These are phyloP conservation scores for Diplodia intermedia DNA, from an alignment of 2,329 filamentous ascomycete genomes.

Conservation along the genomic window DNA sequence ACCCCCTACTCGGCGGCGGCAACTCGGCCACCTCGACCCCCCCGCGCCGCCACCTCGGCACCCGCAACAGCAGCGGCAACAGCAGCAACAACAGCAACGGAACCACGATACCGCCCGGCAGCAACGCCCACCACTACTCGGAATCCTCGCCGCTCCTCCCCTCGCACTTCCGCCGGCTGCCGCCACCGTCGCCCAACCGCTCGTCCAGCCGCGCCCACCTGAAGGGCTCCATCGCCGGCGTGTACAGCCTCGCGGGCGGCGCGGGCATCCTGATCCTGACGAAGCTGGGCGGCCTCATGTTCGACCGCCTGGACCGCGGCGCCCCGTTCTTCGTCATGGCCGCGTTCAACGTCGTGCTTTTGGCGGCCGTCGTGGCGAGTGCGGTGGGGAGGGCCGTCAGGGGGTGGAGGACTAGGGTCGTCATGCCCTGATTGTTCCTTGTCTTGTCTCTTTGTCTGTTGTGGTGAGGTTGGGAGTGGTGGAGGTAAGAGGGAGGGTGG, in stretches of 20 bases:
- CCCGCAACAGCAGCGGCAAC: constrained; percentile 18
- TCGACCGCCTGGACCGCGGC: constrained; percentile 75
- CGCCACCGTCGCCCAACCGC: neutral
- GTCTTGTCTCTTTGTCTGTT: neutral
- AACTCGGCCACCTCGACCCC: constrained; percentile 30
- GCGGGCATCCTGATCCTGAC: constrained; percentile 89
- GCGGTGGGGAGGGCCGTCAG: constrained; percentile 2
- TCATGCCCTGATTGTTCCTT: constrained; percentile 10
- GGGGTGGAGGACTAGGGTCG: constrained; percentile 25
- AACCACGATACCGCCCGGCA: too few species aligned
- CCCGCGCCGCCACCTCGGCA: neutral
- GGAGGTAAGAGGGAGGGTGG: too few species aligned
- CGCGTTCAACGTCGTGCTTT: constrained; percentile 77
- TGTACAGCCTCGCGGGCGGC: constrained; percentile 91
- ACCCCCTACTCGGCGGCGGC: constrained; percentile 41
- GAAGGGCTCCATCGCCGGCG: constrained; percentile 92
- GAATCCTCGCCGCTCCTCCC: constrained; percentile 33
- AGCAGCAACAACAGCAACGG: neutral
- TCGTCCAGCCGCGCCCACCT: constrained; percentile 60
- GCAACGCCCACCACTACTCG: constrained; percentile 1
- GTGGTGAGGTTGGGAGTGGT: neutral
- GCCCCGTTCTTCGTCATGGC: constrained; percentile 97
- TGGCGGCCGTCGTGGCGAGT: constrained; percentile 55
- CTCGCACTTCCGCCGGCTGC: constrained; percentile 29
- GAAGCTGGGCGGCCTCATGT: constrained; percentile 86